These are phyloP conservation scores for Theileria orientalis DNA, from an alignment of 169 alveolate genomes.

Conservation along the genomic window DNA sequence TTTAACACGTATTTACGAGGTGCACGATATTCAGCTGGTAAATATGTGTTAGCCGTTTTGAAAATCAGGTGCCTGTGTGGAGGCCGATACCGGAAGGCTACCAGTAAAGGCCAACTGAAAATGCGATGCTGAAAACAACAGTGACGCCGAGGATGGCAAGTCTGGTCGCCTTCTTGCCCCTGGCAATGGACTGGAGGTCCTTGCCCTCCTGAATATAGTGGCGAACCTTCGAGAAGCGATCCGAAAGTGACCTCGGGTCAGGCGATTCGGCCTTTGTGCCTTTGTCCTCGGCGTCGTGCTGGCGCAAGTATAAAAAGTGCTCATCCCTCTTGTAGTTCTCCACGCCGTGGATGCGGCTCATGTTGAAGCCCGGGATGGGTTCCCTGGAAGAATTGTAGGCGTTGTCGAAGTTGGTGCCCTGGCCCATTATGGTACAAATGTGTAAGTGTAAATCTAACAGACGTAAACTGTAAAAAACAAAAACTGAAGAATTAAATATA, in stretches of 20 bases:
- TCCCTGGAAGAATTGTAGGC: constrained; percentile 58
- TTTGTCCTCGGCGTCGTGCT: constrained; percentile 23
- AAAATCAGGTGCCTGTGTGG: too few relatives aligned
- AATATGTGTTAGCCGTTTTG: not conserved
- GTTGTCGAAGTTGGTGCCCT: constrained; percentile 28
- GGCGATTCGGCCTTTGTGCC: not conserved
- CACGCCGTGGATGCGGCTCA: constrained; percentile 46
- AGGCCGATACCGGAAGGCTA: not conserved
- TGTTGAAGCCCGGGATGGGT: constrained; percentile 50
- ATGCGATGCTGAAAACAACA: constrained; percentile 33
- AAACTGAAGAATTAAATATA: not conserved
- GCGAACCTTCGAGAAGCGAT: constrained; percentile 2
- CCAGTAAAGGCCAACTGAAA: constrained; percentile 51
- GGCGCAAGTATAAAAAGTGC: constrained; percentile 56
- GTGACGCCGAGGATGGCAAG: constrained; percentile 26
- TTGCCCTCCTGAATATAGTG: constrained; percentile 4
- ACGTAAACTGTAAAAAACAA: not conserved
- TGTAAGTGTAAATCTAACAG: not conserved
- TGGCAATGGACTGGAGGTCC: constrained; percentile 18
- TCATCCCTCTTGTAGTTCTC: constrained; percentile 59
- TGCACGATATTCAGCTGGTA: not conserved
- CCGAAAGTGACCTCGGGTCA: not conserved
- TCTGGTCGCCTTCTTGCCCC: constrained; percentile 12
- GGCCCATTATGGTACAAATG: not conserved
- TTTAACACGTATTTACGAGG: too few relatives aligned